These are phyloP conservation scores for Aspergillus sp. DNA, from an alignment of 2,329 filamentous ascomycete species.

Conservation along the genomic window DNA sequence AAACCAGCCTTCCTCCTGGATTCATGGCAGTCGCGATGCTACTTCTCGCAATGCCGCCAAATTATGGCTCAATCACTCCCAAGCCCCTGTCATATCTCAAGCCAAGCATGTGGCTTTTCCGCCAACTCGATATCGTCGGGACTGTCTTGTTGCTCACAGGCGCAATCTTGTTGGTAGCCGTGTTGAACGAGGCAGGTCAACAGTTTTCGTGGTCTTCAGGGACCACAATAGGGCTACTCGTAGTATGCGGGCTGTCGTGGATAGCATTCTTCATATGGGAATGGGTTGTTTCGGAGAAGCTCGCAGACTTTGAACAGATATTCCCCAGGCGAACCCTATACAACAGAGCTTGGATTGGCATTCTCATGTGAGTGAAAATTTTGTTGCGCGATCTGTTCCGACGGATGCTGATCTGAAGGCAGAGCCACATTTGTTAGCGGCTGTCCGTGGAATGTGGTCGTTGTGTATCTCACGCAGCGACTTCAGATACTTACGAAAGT, in stretches of 20 bases:
- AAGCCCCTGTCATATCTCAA: neutral
- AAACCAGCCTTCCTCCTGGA: neutral
- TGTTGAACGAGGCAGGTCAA: conserved; percentile 1
- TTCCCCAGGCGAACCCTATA: conserved; percentile 1
- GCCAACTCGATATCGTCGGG: conserved; percentile 1
- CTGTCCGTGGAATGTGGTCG: conserved; percentile 6
- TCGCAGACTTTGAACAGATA: neutral
- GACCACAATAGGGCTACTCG: neutral
- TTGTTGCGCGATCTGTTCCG: neutral
- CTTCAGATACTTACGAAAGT: neutral
- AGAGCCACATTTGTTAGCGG: conserved; percentile 4
- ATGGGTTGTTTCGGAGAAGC: neutral
- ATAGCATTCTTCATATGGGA: conserved; percentile 4
- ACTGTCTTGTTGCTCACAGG: neutral
- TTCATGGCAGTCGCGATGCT: neutral
- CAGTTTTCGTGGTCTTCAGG: conserved; percentile 1
- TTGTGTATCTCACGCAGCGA: conserved; percentile 4
- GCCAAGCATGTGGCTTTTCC: conserved; percentile 1
- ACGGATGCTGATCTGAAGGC: neutral
- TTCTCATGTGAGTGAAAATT: conserved; percentile 2
- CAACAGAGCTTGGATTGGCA: conserved; percentile 4
- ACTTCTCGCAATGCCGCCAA: neutral
- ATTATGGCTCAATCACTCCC: neutral
- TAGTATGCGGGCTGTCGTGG: neutral
- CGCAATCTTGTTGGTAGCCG: neutral